Conservation (phyloP, 352 stramenopile species). For the Phytopythium chamaehyphon region DNA sequence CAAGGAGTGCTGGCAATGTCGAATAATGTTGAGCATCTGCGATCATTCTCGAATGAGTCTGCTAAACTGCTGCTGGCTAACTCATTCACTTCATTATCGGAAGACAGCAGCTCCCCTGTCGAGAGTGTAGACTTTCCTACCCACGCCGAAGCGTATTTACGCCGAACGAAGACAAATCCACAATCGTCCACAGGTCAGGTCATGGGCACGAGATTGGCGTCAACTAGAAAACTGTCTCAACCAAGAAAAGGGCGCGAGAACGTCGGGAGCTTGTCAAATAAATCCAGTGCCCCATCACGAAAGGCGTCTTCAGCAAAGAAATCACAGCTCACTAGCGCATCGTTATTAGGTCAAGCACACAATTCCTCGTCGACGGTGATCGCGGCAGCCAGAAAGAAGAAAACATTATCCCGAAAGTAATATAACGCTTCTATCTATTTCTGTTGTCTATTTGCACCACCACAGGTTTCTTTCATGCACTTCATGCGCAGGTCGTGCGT, state of each 20-base stretch:
- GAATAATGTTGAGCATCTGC: neutral
- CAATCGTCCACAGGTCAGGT: neutral
- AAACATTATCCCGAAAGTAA: neutral
- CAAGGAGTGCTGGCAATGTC: constrained; percentile 16
- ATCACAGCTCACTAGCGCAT: no score
- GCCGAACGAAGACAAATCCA: neutral
- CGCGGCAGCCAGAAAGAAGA: constrained; percentile 3
- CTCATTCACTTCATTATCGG: constrained; percentile 30
- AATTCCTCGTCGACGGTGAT: neutral
- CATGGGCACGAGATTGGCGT: neutral
- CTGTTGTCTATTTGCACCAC: no score
- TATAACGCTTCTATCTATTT: no score
- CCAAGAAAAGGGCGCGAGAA: neutral
- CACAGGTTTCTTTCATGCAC: no score
- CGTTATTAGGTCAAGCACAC: neutral
- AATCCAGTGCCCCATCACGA: constrained; percentile 3
- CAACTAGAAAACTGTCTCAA: neutral
- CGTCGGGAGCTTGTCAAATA: neutral
- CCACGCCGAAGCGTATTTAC: neutral
- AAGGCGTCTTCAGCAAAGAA: neutral
- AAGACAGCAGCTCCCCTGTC: constrained; percentile 12
- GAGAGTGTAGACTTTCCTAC: constrained; percentile 3
- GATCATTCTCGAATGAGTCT: neutral
- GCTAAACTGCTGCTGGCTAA: constrained; percentile 6
- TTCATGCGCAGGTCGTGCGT: no score